A percentile compares a stretch with the other conserved stretches of the same genome.
Evolutionary conservation across 2,329 filamentous ascomycete species (phyloP).

Genomic region (Colletotrichum orchidophilum): DNA sequence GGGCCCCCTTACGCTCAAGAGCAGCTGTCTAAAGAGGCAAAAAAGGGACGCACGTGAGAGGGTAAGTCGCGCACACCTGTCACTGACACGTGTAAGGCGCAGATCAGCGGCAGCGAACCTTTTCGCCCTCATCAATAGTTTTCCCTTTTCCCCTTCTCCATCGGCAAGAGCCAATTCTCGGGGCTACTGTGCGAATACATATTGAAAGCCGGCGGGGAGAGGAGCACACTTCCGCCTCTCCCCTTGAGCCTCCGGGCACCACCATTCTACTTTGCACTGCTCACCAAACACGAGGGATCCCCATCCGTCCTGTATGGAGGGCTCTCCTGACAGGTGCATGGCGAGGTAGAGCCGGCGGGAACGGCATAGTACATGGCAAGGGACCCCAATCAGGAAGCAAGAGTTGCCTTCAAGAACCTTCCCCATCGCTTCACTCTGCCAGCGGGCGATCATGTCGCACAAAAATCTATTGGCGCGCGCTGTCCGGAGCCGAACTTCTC

Average conservation of each 20-base stretch:
- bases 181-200: neutral
- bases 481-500: neutral
- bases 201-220: neutral
- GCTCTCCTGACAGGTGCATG: neutral
- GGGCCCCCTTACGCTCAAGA: neutral
- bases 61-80: neutral
- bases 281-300: neutral
- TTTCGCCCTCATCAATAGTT: neutral
- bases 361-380: neutral
- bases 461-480: neutral
- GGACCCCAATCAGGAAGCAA: neutral
- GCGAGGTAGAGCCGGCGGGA: neutral
- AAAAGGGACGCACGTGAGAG: neutral
- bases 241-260: neutral
- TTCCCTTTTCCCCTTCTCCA: neutral
- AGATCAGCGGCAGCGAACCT: neutral
- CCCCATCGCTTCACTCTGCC: neutral
- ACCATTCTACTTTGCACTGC: no score
- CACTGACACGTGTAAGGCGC: conserved; percentile 4
- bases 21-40: neutral
- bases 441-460: neutral
- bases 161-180: neutral
- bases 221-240: neutral
- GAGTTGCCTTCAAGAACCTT: neutral
- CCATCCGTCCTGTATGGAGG: neutral